phyloP scores from a whole-genome alignment of 176 grass and related monocot genomes.

The Pontederia crassipes region DNA sequence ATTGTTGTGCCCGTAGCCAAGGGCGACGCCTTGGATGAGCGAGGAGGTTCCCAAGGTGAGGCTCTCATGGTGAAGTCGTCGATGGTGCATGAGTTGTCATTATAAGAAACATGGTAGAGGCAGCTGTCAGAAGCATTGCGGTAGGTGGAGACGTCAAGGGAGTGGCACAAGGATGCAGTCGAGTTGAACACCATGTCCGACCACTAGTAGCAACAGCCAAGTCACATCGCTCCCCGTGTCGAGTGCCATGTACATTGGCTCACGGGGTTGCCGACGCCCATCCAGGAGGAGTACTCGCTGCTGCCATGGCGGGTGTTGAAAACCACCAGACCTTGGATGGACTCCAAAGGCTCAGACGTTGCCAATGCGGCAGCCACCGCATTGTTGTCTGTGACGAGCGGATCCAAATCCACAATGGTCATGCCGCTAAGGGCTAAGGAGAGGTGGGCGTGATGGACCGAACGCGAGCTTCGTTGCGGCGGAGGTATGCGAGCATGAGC shows the following conservation, averaged over 20 bases:
- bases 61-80: constrained; percentile 70
- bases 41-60: constrained; percentile 54
- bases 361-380: constrained; percentile 8
- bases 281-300: constrained; percentile 92
- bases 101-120: constrained; percentile 50
- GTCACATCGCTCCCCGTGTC: no score
- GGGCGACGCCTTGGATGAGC: constrained; percentile 39
- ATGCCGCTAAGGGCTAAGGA: neutral
- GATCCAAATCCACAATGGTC: constrained; percentile 23
- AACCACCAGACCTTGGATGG: constrained; percentile 68
- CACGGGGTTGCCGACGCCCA: constrained; percentile 53
- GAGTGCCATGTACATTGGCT: neutral
- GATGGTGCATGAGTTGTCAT: constrained; percentile 88
- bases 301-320: constrained; percentile 71
- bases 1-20: constrained; percentile 92
- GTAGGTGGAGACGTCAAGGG: constrained; percentile 70
- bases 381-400: constrained; percentile 1
- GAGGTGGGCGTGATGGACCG: constrained; percentile 33
- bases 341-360: constrained; percentile 4
- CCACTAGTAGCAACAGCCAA: neutral
- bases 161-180: constrained; percentile 61
- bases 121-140: constrained; percentile 43
- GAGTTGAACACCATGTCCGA: constrained; percentile 87
- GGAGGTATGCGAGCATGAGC: constrained; percentile 42
- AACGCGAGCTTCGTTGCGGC: constrained; percentile 43